Conservation (phyloP, 768 basidiomycete genomes). For the Trametes cubensis region DNA sequence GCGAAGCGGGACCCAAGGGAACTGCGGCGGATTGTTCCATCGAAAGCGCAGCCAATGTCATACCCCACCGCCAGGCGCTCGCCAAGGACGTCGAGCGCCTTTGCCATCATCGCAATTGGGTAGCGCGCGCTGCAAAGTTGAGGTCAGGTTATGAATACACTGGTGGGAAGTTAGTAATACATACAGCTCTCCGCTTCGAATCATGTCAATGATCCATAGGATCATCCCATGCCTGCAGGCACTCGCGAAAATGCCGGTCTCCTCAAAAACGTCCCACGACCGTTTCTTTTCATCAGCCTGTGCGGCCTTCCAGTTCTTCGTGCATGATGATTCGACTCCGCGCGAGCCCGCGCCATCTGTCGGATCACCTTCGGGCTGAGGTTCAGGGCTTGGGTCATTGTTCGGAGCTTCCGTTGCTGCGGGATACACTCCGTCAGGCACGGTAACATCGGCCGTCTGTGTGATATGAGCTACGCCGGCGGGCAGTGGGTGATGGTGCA, state of each 20-base stretch:
- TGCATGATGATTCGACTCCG: no score
- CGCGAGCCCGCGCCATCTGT: constrained; percentile 26
- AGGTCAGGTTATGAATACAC: no score
- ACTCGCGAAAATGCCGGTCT: constrained; percentile 41
- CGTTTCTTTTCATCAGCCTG: constrained; percentile 34
- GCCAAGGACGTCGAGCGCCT: not conserved
- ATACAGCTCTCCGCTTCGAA: constrained; percentile 27
- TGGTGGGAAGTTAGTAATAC: no score
- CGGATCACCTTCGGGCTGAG: constrained; percentile 25
- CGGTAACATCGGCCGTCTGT: no score
- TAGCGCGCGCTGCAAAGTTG: constrained; percentile 6
- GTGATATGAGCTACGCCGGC: no score
- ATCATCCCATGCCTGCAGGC: constrained; percentile 25
- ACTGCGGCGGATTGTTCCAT: constrained; percentile 12
- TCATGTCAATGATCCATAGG: constrained; percentile 27
- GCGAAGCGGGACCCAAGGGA: constrained; percentile 16
- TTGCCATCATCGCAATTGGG: constrained; percentile 9
- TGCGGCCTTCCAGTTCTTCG: constrained; percentile 39
- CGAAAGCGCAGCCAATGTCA: constrained; percentile 28
- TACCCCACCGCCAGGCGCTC: constrained; percentile 4
- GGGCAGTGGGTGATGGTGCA: no score
- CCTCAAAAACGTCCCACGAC: constrained; percentile 40
- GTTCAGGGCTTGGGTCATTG: no score
- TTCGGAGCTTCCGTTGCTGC: no score
- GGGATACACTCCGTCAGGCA: no score